These are phyloP conservation scores for Globisporangium paroecandrum DNA, from an alignment of 352 stramenopile species.

Conservation along the genomic window DNA sequence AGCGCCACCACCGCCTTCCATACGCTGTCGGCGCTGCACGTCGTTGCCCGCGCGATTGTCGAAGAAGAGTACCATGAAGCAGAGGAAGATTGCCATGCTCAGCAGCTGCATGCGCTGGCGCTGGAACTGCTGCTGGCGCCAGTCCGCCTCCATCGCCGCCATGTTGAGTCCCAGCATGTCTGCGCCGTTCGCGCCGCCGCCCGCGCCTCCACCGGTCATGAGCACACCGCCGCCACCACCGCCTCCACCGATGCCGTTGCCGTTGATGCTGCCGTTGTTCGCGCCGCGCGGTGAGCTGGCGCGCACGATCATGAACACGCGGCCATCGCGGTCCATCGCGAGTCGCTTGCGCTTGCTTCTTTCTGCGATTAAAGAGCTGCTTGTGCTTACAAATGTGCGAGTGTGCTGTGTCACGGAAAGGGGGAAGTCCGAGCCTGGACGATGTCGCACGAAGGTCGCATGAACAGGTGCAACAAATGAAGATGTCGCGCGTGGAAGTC, in stretches of 20 bases:
- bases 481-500: constrained; percentile 8
- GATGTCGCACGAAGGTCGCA: not conserved
- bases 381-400: not conserved
- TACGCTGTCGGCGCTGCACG: constrained; percentile 20
- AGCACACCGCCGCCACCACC: not conserved
- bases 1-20: constrained; percentile 2
- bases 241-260: not conserved
- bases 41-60: constrained; percentile 64
- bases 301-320: constrained; percentile 81
- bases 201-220: not conserved
- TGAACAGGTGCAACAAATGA: not conserved
- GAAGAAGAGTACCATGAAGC: constrained; percentile 86
- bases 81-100: constrained; percentile 85
- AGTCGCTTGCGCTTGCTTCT: not conserved
- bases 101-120: constrained; percentile 86
- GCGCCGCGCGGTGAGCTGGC: constrained; percentile 49
- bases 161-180: constrained; percentile 45
- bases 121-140: constrained; percentile 84
- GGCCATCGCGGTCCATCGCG: constrained; percentile 37
- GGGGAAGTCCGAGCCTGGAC: not conserved
- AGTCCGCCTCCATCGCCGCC: constrained; percentile 70
- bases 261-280: constrained; percentile 1
- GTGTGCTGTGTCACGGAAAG: not conserved
- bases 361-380: not conserved
- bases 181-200: constrained; percentile 18